Evolutionary conservation across 1,139 yeast species (phyloP).

Genomic region (Suzukiozyma palmioleophila): DNA sequence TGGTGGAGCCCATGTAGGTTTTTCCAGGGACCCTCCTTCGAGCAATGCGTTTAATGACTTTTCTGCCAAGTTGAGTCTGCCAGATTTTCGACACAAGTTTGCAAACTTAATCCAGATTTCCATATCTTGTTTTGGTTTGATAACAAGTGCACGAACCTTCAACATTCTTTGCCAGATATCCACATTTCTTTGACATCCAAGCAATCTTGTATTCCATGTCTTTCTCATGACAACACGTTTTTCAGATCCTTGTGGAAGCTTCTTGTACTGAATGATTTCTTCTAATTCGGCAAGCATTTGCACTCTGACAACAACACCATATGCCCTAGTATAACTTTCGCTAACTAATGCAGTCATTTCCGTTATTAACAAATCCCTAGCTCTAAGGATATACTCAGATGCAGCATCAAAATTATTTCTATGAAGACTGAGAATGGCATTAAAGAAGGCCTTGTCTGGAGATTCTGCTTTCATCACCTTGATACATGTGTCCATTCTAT

Average conservation of each 20-base stretch:
- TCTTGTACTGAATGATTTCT: slow-evolving; percentile 86
- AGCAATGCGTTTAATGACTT: slow-evolving; percentile 77
- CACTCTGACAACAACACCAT: slow-evolving; percentile 92
- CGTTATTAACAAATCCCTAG: slow-evolving; percentile 85
- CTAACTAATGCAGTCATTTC: slow-evolving; percentile 93
- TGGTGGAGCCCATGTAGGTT: slow-evolving; percentile 83
- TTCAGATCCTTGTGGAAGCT: slow-evolving; percentile 76
- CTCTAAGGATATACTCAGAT: slow-evolving; percentile 68
- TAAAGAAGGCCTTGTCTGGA: slow-evolving; percentile 92
- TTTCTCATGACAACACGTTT: slow-evolving; percentile 74
- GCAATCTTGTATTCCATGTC: slow-evolving; percentile 89
- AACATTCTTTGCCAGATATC: slow-evolving; percentile 98
- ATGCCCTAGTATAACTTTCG: slow-evolving; percentile 95
- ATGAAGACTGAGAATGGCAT: slow-evolving; percentile 83
- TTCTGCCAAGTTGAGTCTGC: slow-evolving; percentile 87
- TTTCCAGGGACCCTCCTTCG: slow-evolving; percentile 55
- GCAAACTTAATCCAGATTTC: slow-evolving; percentile 99
- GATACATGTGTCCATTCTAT: slow-evolving; percentile 87
- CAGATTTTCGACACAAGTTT: slow-evolving; percentile 89
- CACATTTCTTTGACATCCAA: slow-evolving; percentile 94
- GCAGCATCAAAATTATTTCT: slow-evolving; percentile 85
- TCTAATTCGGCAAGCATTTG: slow-evolving; percentile 97
- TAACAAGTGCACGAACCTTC: slow-evolving; percentile 88
- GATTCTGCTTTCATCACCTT: slow-evolving; percentile 87
- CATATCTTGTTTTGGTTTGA: slow-evolving; percentile 95